A percentile compares a stretch with the other conserved stretches of the same genome.
Conservation (phyloP, 768 basidiomycete genomes). For the Boletus sp. region DNA sequence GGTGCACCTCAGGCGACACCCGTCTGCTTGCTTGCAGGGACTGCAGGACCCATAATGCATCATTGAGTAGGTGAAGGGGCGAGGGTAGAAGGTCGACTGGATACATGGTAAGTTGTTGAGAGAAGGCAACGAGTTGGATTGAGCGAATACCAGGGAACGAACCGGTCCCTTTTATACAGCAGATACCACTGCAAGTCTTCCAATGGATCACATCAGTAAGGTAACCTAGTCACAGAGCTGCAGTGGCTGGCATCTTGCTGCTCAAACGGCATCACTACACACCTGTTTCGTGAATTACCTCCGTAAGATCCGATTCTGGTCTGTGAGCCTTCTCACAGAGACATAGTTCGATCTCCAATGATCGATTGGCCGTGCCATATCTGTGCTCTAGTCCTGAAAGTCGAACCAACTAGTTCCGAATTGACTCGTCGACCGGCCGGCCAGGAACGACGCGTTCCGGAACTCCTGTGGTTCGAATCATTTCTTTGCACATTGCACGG, state of each 20-base stretch:
- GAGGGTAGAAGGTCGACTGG: constrained; percentile 46
- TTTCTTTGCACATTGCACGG: constrained; percentile 7
- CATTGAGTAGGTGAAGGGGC: constrained; percentile 48
- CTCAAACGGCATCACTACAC: constrained; percentile 28
- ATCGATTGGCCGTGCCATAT: constrained; percentile 21
- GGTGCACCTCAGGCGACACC: constrained; percentile 30
- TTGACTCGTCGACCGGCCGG: constrained; percentile 14
- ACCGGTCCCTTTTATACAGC: constrained; percentile 30
- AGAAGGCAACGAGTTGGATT: neutral
- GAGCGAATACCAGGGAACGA: constrained; percentile 1
- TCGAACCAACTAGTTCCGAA: constrained; percentile 12
- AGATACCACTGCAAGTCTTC: constrained; percentile 27
- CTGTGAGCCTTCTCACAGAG: constrained; percentile 17
- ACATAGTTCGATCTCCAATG: constrained; percentile 19
- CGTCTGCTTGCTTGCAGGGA: constrained; percentile 38
- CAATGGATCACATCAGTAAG: constrained; percentile 29
- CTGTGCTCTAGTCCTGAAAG: constrained; percentile 19
- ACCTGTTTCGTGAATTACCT: constrained; percentile 20
- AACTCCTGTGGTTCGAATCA: constrained; percentile 15
- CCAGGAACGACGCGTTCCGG: constrained; percentile 23
- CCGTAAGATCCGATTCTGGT: constrained; percentile 21
- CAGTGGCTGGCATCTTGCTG: constrained; percentile 29
- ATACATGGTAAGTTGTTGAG: constrained; percentile 21
- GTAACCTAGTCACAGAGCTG: constrained; percentile 33
- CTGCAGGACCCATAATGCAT: constrained; percentile 45